phyloP scores from a whole-genome alignment of 1,284 basidiomycete genomes.

The Heliocybe sulcata region DNA sequence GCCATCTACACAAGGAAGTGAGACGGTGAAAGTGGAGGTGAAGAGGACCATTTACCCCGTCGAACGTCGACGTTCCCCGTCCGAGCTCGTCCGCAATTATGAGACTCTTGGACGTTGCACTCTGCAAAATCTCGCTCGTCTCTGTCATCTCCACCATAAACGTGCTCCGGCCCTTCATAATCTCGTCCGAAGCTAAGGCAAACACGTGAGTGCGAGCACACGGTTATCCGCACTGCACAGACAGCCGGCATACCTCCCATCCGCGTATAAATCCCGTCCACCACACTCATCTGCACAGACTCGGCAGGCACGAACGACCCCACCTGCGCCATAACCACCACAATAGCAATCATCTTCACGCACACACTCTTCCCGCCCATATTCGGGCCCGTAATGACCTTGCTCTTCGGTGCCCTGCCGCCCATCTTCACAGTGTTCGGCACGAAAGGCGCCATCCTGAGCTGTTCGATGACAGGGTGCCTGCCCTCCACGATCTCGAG shows the following conservation, averaged over 20 bases:
- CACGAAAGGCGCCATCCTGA: slow-evolving; percentile 75
- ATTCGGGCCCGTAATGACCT: slow-evolving; percentile 80
- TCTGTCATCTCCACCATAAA: slow-evolving; percentile 97
- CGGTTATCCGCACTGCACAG: too few relatives aligned
- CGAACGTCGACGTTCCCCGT: slow-evolving; percentile 79
- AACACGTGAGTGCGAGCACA: too few relatives aligned
- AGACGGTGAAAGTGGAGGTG: slow-evolving; percentile 9
- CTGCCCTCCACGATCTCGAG: slow-evolving; percentile 68
- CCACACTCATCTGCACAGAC: slow-evolving; percentile 63
- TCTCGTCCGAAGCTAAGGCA: slow-evolving; percentile 79
- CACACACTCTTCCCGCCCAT: slow-evolving; percentile 81
- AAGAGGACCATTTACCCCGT: slow-evolving; percentile 72
- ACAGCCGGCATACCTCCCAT: slow-evolving; percentile 64
- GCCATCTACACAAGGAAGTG: slow-evolving; percentile 53
- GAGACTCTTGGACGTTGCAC: slow-evolving; percentile 65
- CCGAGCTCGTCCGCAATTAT: slow-evolving; percentile 88
- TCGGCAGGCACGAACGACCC: slow-evolving; percentile 76
- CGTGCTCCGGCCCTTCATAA: slow-evolving; percentile 80
- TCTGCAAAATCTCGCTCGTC: slow-evolving; percentile 83
- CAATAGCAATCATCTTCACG: slow-evolving; percentile 70
- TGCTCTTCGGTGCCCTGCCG: slow-evolving; percentile 43
- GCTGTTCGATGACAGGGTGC: slow-evolving; percentile 78
- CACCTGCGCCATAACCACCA: slow-evolving; percentile 48
- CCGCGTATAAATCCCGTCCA: slow-evolving; percentile 82
- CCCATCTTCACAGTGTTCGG: slow-evolving; percentile 64